Evolutionary conservation across 2,329 filamentous ascomycete species (phyloP), one percentile per base, ranked within the genome.

Genomic region (Aspergillus unguis): DNA sequence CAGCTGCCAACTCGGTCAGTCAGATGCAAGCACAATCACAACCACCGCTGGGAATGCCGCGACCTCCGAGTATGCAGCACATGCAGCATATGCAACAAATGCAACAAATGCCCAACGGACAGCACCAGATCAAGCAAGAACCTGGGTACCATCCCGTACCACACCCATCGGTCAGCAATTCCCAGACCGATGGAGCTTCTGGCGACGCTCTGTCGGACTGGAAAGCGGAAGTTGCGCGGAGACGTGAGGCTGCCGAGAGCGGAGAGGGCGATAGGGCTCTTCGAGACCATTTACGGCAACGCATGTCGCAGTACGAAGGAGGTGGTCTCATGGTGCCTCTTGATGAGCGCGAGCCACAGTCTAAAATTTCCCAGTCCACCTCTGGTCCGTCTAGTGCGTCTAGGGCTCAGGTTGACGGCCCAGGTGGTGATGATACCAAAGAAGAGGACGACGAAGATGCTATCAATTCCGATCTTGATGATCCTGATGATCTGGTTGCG

Each of bases 401-500:
- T 25, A 58, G 73, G 7, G 62, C 70, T 31, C 81, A 85, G 55
- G 80, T 81, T 47, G 87, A 92, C 66, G 81, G 79, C 17, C 65
- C 68, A 10, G 76, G 73, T 7, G 76, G 77, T 47, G 73, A 73
- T 44, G 71, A 75, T 25, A 77, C 82, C 5, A 83, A 84, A 41
- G 83, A 61, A 68, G 83, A 83, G 48, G 74, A 84, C 9, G 92
- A 96, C 59, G 92, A 96, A 60, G 92, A 99, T 70, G 94, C 92
- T 1, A 99, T 99, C 75, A 99, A 99, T 72, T 97, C 94, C 0
- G 94, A 99, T 65, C 84, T 99, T 3, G 94, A 99, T 68, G 94
- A 99, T 67, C 85, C 92, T 0, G 92, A 97, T 57, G 94, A 97
- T 56, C 85, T 90, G 8, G 75, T 84, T 17, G 86, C 88, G 29